Evolutionary conservation across 345 rosid genomes (phyloP), one percentile per base, ranked within the genome.

Genomic region (Gossypioides kirkii): DNA sequence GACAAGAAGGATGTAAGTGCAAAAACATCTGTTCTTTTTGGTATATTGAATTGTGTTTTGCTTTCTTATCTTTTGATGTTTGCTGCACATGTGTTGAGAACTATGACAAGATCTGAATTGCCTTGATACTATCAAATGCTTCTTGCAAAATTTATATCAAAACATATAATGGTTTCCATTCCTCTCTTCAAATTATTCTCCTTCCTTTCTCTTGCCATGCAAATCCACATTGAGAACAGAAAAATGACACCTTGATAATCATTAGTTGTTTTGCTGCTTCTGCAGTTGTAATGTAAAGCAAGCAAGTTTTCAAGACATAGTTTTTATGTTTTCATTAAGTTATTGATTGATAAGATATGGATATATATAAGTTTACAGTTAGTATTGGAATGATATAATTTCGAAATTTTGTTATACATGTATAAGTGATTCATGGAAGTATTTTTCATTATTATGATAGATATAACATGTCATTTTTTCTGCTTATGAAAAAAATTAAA

Each of bases 1-100:
- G 98, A 95, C 38, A 95, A 95, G 77, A 95, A 89, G 76, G 97
- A 91, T 79, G 98, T 95, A 86, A 87, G 93, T 85, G 73, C 47
- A 26, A n/a, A 61, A 41, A 54, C 11, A 20, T 14, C 8, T 3
- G 8, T 38, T 23, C n/a, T 11, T 45, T 32, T 45, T 61, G 26
- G 32, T 16, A 22, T 38, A 62, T 73, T 14, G 18, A 52, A 72
- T 8, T 18, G 14, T 63, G 9, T 53, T 50, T 61, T 47, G 32
- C 54, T 46, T 23, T 47, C 49, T n/a, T 9, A 47, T n/a, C 54
- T 47, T 26, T 61, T 28, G 26, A 3, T 38, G 45, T 52, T 32
- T 5, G 38, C 38, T 14, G 16, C 23, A 13, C 22, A 41, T n/a
- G 13, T 42, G 38, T 23, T 42, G 67, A 16, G 53, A 69, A 46